These are phyloP conservation scores for Lonicera japonica DNA, from an alignment of 129 eudicot genomes.

Conservation along the genomic window DNA sequence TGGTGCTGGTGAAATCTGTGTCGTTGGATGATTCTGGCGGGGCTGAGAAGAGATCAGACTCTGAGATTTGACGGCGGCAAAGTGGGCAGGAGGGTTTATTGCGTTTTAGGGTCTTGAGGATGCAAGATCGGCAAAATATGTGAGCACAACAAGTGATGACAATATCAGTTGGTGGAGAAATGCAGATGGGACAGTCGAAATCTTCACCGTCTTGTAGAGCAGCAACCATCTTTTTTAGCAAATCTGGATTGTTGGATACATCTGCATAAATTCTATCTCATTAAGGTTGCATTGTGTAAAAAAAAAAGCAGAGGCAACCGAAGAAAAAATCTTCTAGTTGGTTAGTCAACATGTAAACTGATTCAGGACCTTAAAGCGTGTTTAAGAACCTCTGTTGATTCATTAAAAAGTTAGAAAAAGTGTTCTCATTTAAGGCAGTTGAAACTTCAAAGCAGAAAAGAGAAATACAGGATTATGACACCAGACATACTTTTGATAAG, in stretches of 20 bases:
- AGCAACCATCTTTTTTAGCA: slow-evolving; percentile 56
- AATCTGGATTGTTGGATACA: slow-evolving; percentile 66
- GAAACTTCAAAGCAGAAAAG: not conserved
- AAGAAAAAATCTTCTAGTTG: no score
- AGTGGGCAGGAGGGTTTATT: slow-evolving; percentile 66
- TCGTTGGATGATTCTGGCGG: slow-evolving; percentile 51
- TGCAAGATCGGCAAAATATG: slow-evolving; percentile 70
- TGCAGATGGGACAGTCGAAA: slow-evolving; percentile 90
- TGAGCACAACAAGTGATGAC: slow-evolving; percentile 84
- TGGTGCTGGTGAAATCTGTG: not conserved
- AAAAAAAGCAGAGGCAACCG: no score
- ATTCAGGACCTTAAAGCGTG: no score
- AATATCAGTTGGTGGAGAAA: slow-evolving; percentile 64
- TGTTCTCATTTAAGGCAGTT: no score
- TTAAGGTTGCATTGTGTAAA: not conserved
- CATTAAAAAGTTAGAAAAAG: no score
- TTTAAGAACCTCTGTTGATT: no score
- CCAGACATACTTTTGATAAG: no score
- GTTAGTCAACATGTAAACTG: no score
- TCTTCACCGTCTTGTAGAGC: slow-evolving; percentile 76
- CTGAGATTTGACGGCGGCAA: slow-evolving; percentile 60
- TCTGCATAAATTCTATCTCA: slow-evolving; percentile 28
- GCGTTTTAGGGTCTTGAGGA: slow-evolving; percentile 51
- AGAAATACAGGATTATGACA: no score
- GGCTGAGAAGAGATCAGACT: slow-evolving; percentile 61